phyloP scores from a whole-genome alignment of 495 filamentous ascomycete species.

The Glarea lozoyensis region DNA sequence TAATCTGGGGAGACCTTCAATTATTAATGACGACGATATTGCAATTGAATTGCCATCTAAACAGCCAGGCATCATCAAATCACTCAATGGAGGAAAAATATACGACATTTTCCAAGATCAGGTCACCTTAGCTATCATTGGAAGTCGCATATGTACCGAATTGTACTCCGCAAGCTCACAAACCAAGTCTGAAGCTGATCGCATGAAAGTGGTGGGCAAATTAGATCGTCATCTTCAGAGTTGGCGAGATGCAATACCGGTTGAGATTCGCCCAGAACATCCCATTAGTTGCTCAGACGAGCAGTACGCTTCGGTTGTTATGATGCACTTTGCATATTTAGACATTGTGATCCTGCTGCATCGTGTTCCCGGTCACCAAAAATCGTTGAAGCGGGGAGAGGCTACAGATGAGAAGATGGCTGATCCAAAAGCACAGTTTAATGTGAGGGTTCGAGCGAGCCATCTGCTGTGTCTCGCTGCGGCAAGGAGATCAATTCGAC shows the following conservation, averaged over 20 bases:
- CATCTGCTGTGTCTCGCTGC: conserved; percentile 9
- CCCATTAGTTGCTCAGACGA: conserved; percentile 3
- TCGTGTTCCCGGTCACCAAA: conserved; percentile 1
- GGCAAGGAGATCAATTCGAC: conserved; percentile 3
- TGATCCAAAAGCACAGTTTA: neutral
- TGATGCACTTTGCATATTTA: conserved; percentile 17
- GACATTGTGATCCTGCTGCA: conserved; percentile 6
- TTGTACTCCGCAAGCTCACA: conserved; percentile 13
- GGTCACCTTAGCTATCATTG: conserved; percentile 4
- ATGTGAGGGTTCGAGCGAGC: conserved; percentile 6
- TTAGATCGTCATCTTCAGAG: conserved; percentile 9
- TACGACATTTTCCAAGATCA: conserved; percentile 9
- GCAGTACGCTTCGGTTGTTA: conserved; percentile 3
- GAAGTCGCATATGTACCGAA: conserved; percentile 10
- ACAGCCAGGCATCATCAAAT: neutral
- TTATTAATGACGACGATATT: conserved; percentile 16
- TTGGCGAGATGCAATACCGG: conserved; percentile 13
- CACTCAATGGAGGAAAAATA: neutral
- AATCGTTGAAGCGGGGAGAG: conserved; percentile 2
- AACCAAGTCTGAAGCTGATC: conserved; percentile 8
- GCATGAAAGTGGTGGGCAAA: conserved; percentile 1
- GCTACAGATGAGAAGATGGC: neutral
- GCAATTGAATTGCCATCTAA: conserved; percentile 4
- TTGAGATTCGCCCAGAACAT: conserved; percentile 10
- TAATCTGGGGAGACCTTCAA: conserved; percentile 12